Base-by-base conservation (phyloP, 2,329 filamentous ascomycete species). In the Fusarium sp. region DNA sequence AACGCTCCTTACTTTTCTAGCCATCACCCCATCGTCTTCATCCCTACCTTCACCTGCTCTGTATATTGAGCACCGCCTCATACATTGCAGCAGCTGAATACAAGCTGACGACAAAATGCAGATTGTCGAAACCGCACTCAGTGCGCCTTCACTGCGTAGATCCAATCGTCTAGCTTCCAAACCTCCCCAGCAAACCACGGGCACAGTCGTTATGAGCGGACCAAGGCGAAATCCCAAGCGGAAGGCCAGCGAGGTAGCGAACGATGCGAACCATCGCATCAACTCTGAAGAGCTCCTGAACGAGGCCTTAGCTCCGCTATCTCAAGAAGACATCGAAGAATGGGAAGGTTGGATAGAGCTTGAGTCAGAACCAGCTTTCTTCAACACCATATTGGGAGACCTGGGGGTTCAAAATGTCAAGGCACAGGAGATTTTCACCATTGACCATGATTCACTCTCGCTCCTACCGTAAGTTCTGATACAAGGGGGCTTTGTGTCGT, bases 301-400 rank as follows among this genome's bases (percentile, higher is more conserved):
- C 11, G 80, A 83, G 43, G 78, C 84, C 2, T 78, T 89, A 59
- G 80, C 80, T 40, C 84, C 84, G 13, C 82, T 88, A 59, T 81
- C 80, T 5, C 74, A 79, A 8, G 79, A 85, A 30, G 89, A 92
- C 72, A 84, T 86, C 25, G 79, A 85, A 27, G 83, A 85, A 30
- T 94, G 91, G 89, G 84, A 88, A 51, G 91, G 91, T 25, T 95
- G 92, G 89, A 87, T 90, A 61, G 94, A 98, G 76, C 86, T 98
- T 51, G 94, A 97, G 80, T 97, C 93, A 9, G 94, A 98, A 67
- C 94, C 94, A 10, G 93, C 88, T 28, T 90, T 94, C 73, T 98
- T 98, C 83, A 96, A 94, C 74, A 88, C 89, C 41, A 95, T 98
- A 78, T 84, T 98, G 5, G 86, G 87, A 34, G 90, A 94, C 50